Conservation (phyloP, 768 basidiomycete species). For the Trametes meyenii region DNA sequence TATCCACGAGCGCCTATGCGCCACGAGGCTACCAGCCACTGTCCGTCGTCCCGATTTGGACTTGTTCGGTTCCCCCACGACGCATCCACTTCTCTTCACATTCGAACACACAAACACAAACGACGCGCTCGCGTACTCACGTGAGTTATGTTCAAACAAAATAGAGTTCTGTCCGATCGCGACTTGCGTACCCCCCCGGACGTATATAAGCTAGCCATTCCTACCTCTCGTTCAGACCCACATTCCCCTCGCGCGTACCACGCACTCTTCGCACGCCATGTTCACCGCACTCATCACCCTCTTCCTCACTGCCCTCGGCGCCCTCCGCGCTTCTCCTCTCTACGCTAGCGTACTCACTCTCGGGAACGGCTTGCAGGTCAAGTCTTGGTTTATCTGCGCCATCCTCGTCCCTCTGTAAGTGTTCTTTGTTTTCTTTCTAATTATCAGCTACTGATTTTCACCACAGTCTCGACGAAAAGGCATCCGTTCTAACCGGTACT, state of each 20-base stretch:
- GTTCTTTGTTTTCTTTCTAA: background rate
- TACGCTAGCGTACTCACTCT: background rate
- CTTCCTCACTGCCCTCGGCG: conserved; percentile 1
- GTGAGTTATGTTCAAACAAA: conserved; percentile 9
- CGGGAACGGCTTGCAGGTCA: background rate
- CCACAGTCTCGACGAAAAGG: background rate
- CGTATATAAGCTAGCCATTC: background rate
- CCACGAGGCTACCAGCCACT: background rate
- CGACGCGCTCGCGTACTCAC: conserved; percentile 7
- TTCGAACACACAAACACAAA: conserved; percentile 8
- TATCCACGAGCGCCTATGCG: too few species aligned
- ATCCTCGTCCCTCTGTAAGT: conserved; percentile 2
- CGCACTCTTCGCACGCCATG: background rate
- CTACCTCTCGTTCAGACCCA: background rate
- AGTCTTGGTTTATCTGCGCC: background rate
- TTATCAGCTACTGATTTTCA: background rate
- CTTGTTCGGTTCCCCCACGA: background rate
- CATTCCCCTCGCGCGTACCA: too few species aligned
- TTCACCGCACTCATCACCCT: background rate
- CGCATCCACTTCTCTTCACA: background rate
- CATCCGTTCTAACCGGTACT: background rate
- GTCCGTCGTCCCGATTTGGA: background rate
- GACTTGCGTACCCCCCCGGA: background rate
- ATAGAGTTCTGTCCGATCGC: conserved; percentile 14
- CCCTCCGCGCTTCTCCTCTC: background rate